These are phyloP conservation scores for Mucor irregularis DNA, from an alignment of 371 early-diverging fungal species.

Conservation along the genomic window DNA sequence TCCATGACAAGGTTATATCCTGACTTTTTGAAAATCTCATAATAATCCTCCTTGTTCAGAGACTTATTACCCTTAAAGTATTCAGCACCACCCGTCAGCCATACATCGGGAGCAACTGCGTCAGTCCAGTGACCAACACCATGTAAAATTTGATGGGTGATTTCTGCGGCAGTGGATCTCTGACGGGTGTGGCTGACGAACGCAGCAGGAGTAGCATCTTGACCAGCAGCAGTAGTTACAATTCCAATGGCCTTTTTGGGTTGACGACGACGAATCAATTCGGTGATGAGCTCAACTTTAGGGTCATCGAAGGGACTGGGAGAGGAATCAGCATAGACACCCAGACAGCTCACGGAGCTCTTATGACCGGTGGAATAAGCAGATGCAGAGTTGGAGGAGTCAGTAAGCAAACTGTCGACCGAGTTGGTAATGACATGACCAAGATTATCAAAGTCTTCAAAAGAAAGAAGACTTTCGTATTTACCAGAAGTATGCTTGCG, in stretches of 20 bases:
- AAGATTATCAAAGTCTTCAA: slow-evolving; percentile 66
- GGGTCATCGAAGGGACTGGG: slow-evolving; percentile 58
- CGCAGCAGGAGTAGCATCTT: slow-evolving; percentile 79
- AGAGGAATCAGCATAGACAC: slow-evolving; percentile 67
- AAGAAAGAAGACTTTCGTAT: slow-evolving; percentile 56
- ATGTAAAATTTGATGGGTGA: slow-evolving; percentile 66
- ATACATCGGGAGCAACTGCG: slow-evolving; percentile 68
- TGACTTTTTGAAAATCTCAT: slow-evolving; percentile 43
- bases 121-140: slow-evolving; percentile 49
- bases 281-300: slow-evolving; percentile 66
- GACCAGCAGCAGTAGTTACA: slow-evolving; percentile 68
- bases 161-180: slow-evolving; percentile 52
- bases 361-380: slow-evolving; percentile 74
- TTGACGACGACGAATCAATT: slow-evolving; percentile 70
- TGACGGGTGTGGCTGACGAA: slow-evolving; percentile 64
- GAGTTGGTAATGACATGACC: slow-evolving; percentile 74
- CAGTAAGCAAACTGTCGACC: slow-evolving; percentile 73
- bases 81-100: slow-evolving; percentile 68
- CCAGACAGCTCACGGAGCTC: slow-evolving; percentile 58
- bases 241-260: slow-evolving; percentile 71
- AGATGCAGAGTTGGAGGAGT: slow-evolving; percentile 77
- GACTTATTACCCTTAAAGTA: slow-evolving; percentile 54
- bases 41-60: slow-evolving; percentile 61
- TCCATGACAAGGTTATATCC: slow-evolving; percentile 66
- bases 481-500: slow-evolving; percentile 59